Evolutionary conservation across 345 rosid species (phyloP).

Genomic region (Camelina sativa): DNA sequence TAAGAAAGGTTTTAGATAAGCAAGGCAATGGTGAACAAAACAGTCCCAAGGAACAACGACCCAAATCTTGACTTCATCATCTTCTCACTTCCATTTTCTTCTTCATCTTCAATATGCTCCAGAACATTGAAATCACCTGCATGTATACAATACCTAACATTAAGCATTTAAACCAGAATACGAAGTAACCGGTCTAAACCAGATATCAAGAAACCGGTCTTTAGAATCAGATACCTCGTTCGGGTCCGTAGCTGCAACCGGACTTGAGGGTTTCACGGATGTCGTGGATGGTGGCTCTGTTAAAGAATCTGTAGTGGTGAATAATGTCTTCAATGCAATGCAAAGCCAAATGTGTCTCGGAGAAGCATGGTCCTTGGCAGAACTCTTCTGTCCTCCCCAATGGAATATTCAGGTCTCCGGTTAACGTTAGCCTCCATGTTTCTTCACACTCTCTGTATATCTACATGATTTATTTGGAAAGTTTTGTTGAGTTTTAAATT

Average conservation of each 20-base stretch:
- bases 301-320: conserved; percentile 67
- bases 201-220: conserved; percentile 3
- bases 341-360: conserved; percentile 76
- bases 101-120: conserved; percentile 62
- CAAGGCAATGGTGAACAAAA: conserved; percentile 46
- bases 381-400: conserved; percentile 49
- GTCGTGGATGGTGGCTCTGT: conserved; percentile 65
- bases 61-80: conserved; percentile 40
- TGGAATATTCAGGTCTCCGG: conserved; percentile 67
- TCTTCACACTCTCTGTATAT: conserved; percentile 72
- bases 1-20: conserved; percentile 34
- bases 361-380: conserved; percentile 79
- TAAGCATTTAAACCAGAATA: conserved; percentile 6
- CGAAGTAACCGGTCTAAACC: conserved; percentile 12
- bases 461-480: conserved; percentile 45
- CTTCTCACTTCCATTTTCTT: conserved; percentile 41
- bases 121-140: conserved; percentile 74
- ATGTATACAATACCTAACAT: conserved; percentile 35
- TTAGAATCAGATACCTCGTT: conserved; percentile 45
- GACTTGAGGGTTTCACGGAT: conserved; percentile 66
- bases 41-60: conserved; percentile 43
- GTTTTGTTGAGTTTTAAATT: background rate
- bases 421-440: conserved; percentile 64
- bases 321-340: conserved; percentile 63
- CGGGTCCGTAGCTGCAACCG: conserved; percentile 78